phyloP scores from a whole-genome alignment of 2,329 filamentous ascomycete species.

The Stylonectria norvegica region DNA sequence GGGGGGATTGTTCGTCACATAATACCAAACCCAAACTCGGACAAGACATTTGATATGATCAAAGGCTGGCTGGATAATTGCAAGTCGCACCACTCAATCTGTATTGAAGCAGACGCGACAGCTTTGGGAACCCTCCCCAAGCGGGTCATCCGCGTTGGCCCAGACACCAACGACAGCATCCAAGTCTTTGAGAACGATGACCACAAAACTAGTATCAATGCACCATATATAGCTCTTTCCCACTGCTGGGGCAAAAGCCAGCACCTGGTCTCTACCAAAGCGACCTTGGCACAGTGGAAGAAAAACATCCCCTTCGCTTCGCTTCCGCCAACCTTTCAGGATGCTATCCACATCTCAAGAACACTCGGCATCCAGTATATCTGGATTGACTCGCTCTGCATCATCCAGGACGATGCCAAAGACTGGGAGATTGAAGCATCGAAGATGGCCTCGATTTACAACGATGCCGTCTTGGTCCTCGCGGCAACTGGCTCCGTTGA shows the following conservation, averaged over 20 bases:
- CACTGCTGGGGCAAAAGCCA: constrained; percentile 22
- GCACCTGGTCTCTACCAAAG: constrained; percentile 9
- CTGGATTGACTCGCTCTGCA: constrained; percentile 29
- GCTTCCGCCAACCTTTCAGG: constrained; percentile 18
- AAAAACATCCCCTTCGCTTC: constrained; percentile 15
- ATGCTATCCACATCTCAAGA: constrained; percentile 16
- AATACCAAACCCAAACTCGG: constrained; percentile 11
- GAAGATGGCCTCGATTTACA: constrained; percentile 28
- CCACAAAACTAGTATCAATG: constrained; percentile 1
- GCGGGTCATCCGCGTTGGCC: constrained; percentile 18
- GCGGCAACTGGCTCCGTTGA: constrained; percentile 21
- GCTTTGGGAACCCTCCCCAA: constrained; percentile 13
- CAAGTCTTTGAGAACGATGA: constrained; percentile 15
- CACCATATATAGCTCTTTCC: constrained; percentile 20
- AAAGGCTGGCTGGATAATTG: constrained; percentile 19
- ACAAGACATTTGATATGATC: constrained; percentile 10
- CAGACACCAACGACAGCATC: constrained; percentile 14
- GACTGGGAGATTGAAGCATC: constrained; percentile 28
- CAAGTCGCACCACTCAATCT: constrained; percentile 12
- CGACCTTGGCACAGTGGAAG: constrained; percentile 15
- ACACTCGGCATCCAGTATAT: constrained; percentile 20
- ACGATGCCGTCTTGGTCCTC: constrained; percentile 21
- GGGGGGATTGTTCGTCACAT: constrained; percentile 16
- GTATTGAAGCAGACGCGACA: constrained; percentile 10
- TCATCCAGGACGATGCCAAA: constrained; percentile 23